A percentile compares a stretch with the other conserved stretches of the same genome.
These are phyloP conservation scores for Paracamarosporium sp. DNA, from an alignment of 2,329 filamentous ascomycete species.

Conservation along the genomic window DNA sequence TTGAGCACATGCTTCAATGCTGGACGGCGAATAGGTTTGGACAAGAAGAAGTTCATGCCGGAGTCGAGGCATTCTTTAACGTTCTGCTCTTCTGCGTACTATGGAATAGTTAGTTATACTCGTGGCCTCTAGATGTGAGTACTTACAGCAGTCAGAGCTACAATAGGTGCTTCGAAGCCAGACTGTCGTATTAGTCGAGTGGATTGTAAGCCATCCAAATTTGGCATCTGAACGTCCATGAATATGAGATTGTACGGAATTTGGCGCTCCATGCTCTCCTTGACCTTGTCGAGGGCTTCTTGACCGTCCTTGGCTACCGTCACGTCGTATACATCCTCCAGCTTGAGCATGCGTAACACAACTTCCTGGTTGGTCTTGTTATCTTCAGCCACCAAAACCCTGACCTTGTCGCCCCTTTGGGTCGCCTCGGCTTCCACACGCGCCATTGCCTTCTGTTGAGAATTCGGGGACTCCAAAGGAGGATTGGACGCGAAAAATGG, in stretches of 20 bases:
- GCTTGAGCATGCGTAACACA: constrained; percentile 70
- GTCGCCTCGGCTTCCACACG: constrained; percentile 68
- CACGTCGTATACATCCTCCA: constrained; percentile 84
- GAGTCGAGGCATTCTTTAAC: constrained; percentile 70
- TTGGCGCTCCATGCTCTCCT: constrained; percentile 77
- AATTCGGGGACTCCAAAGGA: constrained; percentile 60
- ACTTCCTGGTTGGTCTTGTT: constrained; percentile 61
- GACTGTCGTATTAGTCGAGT: constrained; percentile 84
- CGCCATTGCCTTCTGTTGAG: constrained; percentile 71
- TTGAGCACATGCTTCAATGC: constrained; percentile 85
- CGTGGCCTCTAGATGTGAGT: background rate
- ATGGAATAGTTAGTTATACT: background rate
- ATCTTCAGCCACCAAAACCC: constrained; percentile 86
- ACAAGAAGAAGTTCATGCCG: constrained; percentile 90
- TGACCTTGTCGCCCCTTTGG: constrained; percentile 66
- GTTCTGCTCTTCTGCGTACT: constrained; percentile 16
- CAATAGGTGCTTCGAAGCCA: constrained; percentile 87
- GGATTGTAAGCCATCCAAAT: constrained; percentile 86
- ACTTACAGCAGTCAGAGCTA: constrained; percentile 86
- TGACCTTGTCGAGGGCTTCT: constrained; percentile 86
- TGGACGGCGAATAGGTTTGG: constrained; percentile 77
- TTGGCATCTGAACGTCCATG: constrained; percentile 96
- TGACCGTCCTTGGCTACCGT: constrained; percentile 78
- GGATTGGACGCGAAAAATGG: constrained; percentile 73
- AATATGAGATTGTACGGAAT: constrained; percentile 85